Base-by-base conservation (phyloP, 1,284 basidiomycete species). In the Apiotrichum porosum region DNA sequence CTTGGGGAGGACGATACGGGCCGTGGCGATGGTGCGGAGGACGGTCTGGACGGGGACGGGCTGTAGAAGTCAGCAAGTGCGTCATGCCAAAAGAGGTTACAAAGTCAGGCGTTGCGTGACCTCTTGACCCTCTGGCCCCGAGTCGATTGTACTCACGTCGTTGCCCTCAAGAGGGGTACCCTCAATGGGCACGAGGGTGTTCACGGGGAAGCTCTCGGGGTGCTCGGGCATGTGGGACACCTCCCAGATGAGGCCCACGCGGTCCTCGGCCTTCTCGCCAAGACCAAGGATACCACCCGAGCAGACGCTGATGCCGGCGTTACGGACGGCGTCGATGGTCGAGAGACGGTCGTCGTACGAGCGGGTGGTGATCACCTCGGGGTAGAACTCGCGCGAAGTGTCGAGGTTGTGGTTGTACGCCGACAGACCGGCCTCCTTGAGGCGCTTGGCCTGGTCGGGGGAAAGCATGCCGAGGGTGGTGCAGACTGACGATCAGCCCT, bases 401-500 rank as follows among this genome's bases (percentile, higher is more conserved):
- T 98, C 94, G 50, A 98, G 82, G 74, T 98, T 98, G 75, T 98
- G 94, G 73, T 97, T 98, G 77, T 73, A 97, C 1, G 94, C 94
- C 36, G 92, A 97, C 63, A 97, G 75, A 35, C 94, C 94, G 36
- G 94, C 94, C 75, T 93, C 84, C 74, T 97, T 97, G 58, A 97
- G 80, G 60, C 85, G 83, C 57, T 77, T 78, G n/a, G 94, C 94
- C 74, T 98, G 94, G 50, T 94, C 91, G 19, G 91, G 85, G 3
- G 84, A 83, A 37, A 98, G 78, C 94, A 98, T 97, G 44, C 94
- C 94, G 28, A 98, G 81, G 6, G 94, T 98, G 19, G 94, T 97
- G 79, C 94, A 98, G 30, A 98, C 94, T 78, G 44, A 9, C 2
- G 1, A 26, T 44, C 18, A 34, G 21, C 32, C 2, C 9, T 3